Base-by-base conservation (phyloP, 176 grass and related monocot species). In the Aegilops tauschii region DNA sequence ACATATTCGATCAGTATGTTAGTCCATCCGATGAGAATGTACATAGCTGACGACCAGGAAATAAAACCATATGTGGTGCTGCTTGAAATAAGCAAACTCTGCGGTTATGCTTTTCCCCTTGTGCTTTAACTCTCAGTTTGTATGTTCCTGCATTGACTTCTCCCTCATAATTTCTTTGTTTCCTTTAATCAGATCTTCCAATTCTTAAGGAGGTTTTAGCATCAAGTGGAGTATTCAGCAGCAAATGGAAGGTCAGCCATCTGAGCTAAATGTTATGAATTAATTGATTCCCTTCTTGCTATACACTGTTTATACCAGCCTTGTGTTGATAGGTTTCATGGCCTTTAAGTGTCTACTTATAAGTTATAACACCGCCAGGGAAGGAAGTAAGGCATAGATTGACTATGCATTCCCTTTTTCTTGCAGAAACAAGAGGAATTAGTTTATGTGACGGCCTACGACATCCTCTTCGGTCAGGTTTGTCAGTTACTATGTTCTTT, bases 401-500 rank as follows among this genome's bases (percentile, higher is more conserved):
- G 8, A 77, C 63, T 61, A 32, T 47, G 16, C 9, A 69, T 80
- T 69, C 31, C n/a, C 13, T 83, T 69, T 50, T 61, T 34, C 61
- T 79, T 87, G 80, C 88, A 98, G 92, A 96, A 87, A 91, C 97
- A 96, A 61, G 90, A 93, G 44, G 97, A 96, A 69, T 87, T 98
- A 78, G 84, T 96, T 17, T 90, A 79, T 74, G 88, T 98, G 62
- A 94, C 92, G 67, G 52, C 88, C 30, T 98, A 98, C 8, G 97
- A 96, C 85, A 89, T 96, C 85, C 90, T 96, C 30, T 96, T 98
- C 77, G 94, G 97, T 71, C 92, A 96, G 94, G 97, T 98, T 65
- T 80, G 92, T 89, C 58, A 61, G 80, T 91, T 73, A 85, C 85
- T 73, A 37, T 28, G 71, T 21, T 61, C 6, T 42, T 87, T 34